Percentiles rank a stretch among this genome's conserved stretches.
phyloP scores from a whole-genome alignment of 257 asterid genomes.

The Ilex asprella region DNA sequence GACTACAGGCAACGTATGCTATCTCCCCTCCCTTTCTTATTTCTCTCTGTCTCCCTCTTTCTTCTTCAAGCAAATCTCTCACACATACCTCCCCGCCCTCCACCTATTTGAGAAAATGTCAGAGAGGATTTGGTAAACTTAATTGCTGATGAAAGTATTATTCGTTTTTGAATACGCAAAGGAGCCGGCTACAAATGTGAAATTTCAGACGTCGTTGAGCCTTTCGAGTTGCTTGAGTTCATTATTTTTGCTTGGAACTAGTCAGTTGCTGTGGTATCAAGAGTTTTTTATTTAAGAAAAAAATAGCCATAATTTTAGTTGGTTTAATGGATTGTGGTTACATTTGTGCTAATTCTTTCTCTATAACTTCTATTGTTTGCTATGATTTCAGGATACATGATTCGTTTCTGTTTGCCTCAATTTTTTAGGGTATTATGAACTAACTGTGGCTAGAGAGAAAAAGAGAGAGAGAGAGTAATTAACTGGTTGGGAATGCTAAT shows the following conservation, averaged over 20 bases:
- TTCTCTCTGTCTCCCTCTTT: too few relatives aligned
- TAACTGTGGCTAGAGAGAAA: conserved; percentile 7
- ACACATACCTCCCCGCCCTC: too few relatives aligned
- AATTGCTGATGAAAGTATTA: too few relatives aligned
- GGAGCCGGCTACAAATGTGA: conserved; percentile 81
- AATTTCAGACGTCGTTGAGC: conserved; percentile 52
- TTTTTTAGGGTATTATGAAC: conserved; percentile 46
- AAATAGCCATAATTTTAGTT: too few relatives aligned
- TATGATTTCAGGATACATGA: conserved; percentile 61
- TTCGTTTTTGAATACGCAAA: conserved; percentile 31
- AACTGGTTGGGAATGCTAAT: background rate
- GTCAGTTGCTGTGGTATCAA: conserved; percentile 28
- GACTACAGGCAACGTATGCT: too few relatives aligned
- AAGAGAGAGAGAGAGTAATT: background rate
- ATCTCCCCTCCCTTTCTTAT: too few relatives aligned
- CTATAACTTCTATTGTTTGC: conserved; percentile 8
- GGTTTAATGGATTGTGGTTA: too few relatives aligned
- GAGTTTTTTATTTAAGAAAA: too few relatives aligned
- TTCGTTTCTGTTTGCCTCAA: conserved; percentile 44
- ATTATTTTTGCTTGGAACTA: conserved; percentile 70
- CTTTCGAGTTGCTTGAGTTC: conserved; percentile 66
- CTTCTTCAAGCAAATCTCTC: too few relatives aligned
- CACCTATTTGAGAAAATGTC: too few relatives aligned
- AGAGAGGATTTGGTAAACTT: too few relatives aligned
- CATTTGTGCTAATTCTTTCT: too few relatives aligned